Percentiles rank a stretch among this genome's conserved stretches.
Conservation (phyloP, 352 stramenopile species). For the Phytopythium montanum region DNA sequence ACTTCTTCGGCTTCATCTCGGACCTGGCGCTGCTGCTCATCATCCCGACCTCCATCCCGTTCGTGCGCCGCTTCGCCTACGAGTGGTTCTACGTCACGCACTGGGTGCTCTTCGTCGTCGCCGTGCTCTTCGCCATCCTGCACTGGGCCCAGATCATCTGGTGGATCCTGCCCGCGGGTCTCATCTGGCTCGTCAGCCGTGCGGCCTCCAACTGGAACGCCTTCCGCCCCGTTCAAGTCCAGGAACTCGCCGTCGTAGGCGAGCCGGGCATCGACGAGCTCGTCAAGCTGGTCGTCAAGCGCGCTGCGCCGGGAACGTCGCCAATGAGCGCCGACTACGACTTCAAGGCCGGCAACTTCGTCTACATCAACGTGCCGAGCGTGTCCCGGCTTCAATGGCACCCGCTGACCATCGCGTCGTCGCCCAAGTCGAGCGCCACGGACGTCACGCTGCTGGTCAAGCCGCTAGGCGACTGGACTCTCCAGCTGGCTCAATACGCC, state of each 20-base stretch:
- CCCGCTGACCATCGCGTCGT: constrained; percentile 50
- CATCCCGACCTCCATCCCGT: constrained; percentile 47
- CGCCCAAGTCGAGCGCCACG: constrained; percentile 30
- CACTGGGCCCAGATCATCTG: constrained; percentile 59
- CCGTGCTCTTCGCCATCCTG: constrained; percentile 51
- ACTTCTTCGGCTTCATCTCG: constrained; percentile 51
- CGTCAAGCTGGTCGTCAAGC: constrained; percentile 46
- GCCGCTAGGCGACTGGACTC: constrained; percentile 44
- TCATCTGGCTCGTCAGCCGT: constrained; percentile 53
- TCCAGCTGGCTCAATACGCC: constrained; percentile 34
- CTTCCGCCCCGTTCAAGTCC: constrained; percentile 33
- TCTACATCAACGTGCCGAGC: constrained; percentile 49
- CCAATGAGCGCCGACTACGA: constrained; percentile 26
- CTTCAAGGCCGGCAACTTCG: constrained; percentile 51
- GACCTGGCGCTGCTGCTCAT: constrained; percentile 47
- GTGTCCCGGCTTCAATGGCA: constrained; percentile 63
- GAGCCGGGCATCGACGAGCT: constrained; percentile 24
- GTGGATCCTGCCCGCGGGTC: constrained; percentile 46
- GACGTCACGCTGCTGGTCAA: constrained; percentile 49
- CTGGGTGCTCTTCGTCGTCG: constrained; percentile 48
- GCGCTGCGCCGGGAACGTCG: constrained; percentile 26
- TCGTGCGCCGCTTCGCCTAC: constrained; percentile 51
- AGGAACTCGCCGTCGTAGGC: constrained; percentile 28
- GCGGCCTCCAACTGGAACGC: constrained; percentile 41
- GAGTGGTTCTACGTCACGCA: constrained; percentile 60